These are phyloP conservation scores for Aspergillus sp. DNA, from an alignment of 2,329 filamentous ascomycete species.

Conservation along the genomic window DNA sequence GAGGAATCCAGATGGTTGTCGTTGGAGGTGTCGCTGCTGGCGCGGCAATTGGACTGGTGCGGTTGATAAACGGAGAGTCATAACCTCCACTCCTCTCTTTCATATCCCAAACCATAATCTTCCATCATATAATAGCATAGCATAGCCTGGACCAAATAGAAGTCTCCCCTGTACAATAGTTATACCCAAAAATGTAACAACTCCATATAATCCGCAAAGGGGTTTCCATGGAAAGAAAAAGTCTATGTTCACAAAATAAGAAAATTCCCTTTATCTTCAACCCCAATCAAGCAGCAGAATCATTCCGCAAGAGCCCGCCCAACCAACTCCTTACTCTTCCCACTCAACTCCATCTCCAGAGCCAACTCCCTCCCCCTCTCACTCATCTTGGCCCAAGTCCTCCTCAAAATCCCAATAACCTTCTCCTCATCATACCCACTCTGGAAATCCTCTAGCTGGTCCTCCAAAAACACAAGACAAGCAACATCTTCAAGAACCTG, in stretches of 20 bases:
- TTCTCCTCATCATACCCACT: conserved; percentile 68
- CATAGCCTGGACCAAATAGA: not conserved
- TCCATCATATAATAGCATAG: not conserved
- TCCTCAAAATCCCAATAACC: conserved; percentile 67
- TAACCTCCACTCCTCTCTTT: not conserved
- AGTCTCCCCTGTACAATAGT: conserved; percentile 1
- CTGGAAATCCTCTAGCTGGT: conserved; percentile 81
- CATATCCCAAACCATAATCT: not conserved
- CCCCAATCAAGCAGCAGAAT: conserved; percentile 11
- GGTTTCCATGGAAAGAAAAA: not conserved
- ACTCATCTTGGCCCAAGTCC: conserved; percentile 78
- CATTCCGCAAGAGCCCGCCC: conserved; percentile 56
- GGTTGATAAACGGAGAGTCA: conserved; percentile 44
- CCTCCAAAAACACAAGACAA: conserved; percentile 82
- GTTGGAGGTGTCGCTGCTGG: conserved; percentile 66
- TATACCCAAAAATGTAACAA: not conserved
- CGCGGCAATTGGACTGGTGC: conserved; percentile 64
- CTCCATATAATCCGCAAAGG: too few species aligned
- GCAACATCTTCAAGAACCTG: conserved; percentile 82
- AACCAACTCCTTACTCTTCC: conserved; percentile 61
- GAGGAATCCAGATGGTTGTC: conserved; percentile 63
- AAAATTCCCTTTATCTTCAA: not conserved
- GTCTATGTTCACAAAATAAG: not conserved
- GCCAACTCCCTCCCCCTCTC: conserved; percentile 62
- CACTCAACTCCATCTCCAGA: conserved; percentile 64